Percentiles rank a stretch among this genome's conserved stretches.
These are phyloP conservation scores for Casuarina equisetifolia DNA, from an alignment of 306 rosid genomes.

Conservation along the genomic window DNA sequence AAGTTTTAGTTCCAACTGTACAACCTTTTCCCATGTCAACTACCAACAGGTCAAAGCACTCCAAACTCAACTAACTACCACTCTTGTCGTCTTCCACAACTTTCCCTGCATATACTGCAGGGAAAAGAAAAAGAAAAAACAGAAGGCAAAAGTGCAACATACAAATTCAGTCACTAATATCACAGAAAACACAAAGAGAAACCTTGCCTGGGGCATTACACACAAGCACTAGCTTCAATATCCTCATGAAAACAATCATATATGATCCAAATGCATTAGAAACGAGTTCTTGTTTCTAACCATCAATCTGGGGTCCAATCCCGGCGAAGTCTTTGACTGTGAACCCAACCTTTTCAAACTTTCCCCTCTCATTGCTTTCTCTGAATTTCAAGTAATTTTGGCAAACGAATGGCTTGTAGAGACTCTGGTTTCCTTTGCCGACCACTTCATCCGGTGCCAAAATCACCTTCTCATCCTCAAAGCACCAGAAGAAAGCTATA, in stretches of 20 bases:
- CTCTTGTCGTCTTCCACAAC: background rate
- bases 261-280: conserved; percentile 11
- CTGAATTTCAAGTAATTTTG: conserved; percentile 77
- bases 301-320: conserved; percentile 32
- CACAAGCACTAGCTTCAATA: background rate
- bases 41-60: background rate
- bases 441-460: conserved; percentile 73
- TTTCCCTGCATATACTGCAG: background rate
- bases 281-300: conserved; percentile 10
- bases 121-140: background rate
- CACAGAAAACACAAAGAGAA: background rate
- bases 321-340: conserved; percentile 88
- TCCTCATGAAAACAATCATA: background rate
- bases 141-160: background rate
- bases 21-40: background rate
- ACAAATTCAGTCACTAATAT: background rate
- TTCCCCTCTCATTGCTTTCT: conserved; percentile 78
- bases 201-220: background rate
- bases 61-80: conserved; percentile 9
- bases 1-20: background rate
- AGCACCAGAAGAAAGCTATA: conserved; percentile 90
- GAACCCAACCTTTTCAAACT: conserved; percentile 85
- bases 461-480: conserved; percentile 69
- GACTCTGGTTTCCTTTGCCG: conserved; percentile 55
- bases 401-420: conserved; percentile 64